These are phyloP conservation scores for Aegilops umbellulata DNA, from an alignment of 176 grass and related monocot species.

Conservation along the genomic window DNA sequence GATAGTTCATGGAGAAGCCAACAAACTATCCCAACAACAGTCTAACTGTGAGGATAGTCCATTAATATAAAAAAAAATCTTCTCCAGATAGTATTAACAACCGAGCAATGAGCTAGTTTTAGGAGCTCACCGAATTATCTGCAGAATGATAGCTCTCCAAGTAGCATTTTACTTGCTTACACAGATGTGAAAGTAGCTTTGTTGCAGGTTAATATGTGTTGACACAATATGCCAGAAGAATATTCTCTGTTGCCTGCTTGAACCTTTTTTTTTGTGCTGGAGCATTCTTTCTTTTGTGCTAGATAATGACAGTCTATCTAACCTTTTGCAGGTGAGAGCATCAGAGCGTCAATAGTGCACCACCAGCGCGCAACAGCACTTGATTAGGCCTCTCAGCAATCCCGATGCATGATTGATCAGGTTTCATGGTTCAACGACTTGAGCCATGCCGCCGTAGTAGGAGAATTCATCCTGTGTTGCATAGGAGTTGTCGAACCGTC, in stretches of 20 bases:
- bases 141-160: background rate
- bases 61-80: background rate
- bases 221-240: background rate
- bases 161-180: background rate
- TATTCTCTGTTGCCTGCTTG: background rate
- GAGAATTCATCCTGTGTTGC: background rate
- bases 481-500: conserved; percentile 4
- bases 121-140: background rate
- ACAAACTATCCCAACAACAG: background rate
- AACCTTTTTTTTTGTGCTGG: background rate
- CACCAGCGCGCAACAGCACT: background rate
- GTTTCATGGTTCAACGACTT: conserved; percentile 30
- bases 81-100: background rate
- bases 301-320: background rate
- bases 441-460: background rate
- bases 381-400: conserved; percentile 14
- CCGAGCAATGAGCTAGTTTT: conserved; percentile 1
- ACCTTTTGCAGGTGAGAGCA: conserved; percentile 37
- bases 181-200: background rate
- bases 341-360: background rate
- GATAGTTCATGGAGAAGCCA: background rate
- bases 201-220: background rate
- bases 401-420: background rate
- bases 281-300: background rate
- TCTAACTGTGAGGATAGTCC: background rate